phyloP scores from a whole-genome alignment of 352 stramenopile species.

The Globisporangium abappressorium region DNA sequence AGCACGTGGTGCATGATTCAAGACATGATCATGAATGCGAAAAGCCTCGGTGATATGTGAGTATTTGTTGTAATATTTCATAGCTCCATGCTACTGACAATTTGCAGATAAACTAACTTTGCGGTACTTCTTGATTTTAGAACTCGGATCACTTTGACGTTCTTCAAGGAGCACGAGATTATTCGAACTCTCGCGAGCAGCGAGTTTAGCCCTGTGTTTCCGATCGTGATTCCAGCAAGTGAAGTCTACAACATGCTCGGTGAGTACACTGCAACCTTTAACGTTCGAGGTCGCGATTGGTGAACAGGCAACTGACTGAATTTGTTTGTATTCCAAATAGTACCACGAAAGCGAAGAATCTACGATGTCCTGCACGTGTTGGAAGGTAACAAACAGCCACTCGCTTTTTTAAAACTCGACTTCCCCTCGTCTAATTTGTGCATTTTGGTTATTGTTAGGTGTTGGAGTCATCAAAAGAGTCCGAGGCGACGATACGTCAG shows the following conservation, averaged over 20 bases:
- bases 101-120: background rate
- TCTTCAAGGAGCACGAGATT: slow-evolving; percentile 62
- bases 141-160: slow-evolving; percentile 48
- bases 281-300: background rate
- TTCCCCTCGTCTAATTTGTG: background rate
- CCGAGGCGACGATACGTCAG: slow-evolving; percentile 28
- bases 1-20: slow-evolving; percentile 33
- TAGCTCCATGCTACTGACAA: background rate
- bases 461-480: slow-evolving; percentile 61
- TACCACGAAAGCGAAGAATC: slow-evolving; percentile 62
- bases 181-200: slow-evolving; percentile 18
- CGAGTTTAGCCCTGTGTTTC: slow-evolving; percentile 23
- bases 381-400: slow-evolving; percentile 39
- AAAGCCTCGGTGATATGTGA: slow-evolving; percentile 54
- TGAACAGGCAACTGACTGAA: background rate
- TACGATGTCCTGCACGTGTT: slow-evolving; percentile 80
- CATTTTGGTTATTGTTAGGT: slow-evolving; percentile 21
- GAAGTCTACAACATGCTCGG: slow-evolving; percentile 71
- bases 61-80: slow-evolving; percentile 2
- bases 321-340: slow-evolving; percentile 22
- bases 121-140: slow-evolving; percentile 17
- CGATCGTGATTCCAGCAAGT: slow-evolving; percentile 46
- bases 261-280: slow-evolving; percentile 16
- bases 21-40: slow-evolving; percentile 34
- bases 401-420: background rate